Conservation (phyloP, 1,284 basidiomycete genomes). For the Puccinia coronata region DNA sequence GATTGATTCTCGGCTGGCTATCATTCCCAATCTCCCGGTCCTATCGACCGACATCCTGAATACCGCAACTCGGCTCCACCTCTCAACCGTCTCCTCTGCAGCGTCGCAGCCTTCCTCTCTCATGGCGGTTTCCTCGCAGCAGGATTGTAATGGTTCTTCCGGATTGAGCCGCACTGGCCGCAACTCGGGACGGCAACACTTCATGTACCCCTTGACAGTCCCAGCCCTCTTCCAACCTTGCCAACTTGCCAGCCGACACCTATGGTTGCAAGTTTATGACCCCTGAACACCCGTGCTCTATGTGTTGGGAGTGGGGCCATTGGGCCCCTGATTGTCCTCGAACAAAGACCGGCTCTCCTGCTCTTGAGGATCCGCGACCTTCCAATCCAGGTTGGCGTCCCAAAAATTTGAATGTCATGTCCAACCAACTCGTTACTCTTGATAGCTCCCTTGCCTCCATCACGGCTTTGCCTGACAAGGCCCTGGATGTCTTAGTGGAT, state of each 20-base stretch:
- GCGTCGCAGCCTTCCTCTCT: background rate
- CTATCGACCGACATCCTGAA: background rate
- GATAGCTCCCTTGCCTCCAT: background rate
- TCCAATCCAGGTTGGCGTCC: background rate
- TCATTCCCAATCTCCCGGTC: background rate
- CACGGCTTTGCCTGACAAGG: background rate
- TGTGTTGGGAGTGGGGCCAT: slow-evolving; percentile 1
- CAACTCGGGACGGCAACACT: too few species aligned
- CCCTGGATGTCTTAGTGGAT: background rate
- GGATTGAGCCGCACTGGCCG: too few species aligned
- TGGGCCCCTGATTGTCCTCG: background rate
- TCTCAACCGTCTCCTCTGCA: background rate
- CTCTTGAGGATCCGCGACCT: background rate
- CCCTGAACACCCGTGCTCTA: background rate
- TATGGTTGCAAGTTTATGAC: background rate
- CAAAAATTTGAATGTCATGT: background rate
- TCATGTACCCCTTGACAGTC: too few species aligned
- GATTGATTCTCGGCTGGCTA: background rate
- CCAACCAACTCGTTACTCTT: background rate
- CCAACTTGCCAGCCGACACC: background rate
- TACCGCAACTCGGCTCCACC: background rate
- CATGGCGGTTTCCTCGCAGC: background rate
- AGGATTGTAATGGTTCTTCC: too few species aligned
- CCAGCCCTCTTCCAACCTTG: too few species aligned
- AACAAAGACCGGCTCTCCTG: background rate